Base-by-base conservation (phyloP, 257 asterid species). In the Capsicum pubescens region DNA sequence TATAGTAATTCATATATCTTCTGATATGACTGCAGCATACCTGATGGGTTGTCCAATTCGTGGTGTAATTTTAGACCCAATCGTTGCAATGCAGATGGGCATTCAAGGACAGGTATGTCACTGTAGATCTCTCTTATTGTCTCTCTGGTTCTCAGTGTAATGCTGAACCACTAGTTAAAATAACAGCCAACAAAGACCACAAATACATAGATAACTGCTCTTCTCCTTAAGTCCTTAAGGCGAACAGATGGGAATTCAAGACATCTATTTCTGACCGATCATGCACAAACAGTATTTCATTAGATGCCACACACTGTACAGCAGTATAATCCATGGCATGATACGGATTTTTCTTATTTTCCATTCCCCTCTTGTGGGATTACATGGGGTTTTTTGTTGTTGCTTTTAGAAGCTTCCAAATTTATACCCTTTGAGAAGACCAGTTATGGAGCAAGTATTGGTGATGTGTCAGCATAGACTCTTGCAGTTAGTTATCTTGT, bases 11-110 rank as follows among this genome's bases (percentile, higher is more conserved):
- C 26, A 82, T 50, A 15, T 69, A 55, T 82, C 8, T 52, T 7
- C 71, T 82, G 35, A 26, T 86, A 64, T 88, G 84, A 36, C 61
- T 91, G 93, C 95, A 96, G 99, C 99, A 42, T 96, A 96, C 89
- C 89, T 96, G 80, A 91, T 96, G 98, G 99, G 98, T 61, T 94
- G 99, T 85, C 99, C 99, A 63, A 91, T 96, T 78, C 94, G 99
- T 36, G 98, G 99, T 79, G 97, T 96, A 35, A 96, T 96, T 79
- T 90, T 96, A 84, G 98, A 93, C 85, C 98, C 99, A 70, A 89
- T 96, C 55, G 87, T 91, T 85, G 99, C 99, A 59, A 88, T 94
- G 91, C 98, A 94, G 87, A 94, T 94, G 98, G 98, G 98, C 82
- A 96, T 96, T 84, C 95, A 94, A 90, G 99, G 99, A 58, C 99